Evolutionary conservation across 202 grass and related monocot species (phyloP).

Genomic region (Bolboschoenoplectus hybrid): DNA sequence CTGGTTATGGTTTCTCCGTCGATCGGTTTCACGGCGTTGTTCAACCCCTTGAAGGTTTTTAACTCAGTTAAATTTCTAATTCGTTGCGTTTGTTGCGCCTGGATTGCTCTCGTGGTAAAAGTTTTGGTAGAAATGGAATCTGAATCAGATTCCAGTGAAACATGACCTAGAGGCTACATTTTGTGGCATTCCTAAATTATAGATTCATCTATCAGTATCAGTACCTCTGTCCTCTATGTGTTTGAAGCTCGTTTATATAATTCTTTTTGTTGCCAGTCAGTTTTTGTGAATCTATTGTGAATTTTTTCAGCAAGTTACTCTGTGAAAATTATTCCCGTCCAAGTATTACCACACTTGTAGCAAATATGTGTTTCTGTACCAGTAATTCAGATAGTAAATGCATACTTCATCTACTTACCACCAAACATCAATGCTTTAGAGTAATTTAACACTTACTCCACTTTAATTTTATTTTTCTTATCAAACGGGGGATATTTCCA

Average conservation of each 20-base stretch:
- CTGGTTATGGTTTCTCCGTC: constrained; percentile 65
- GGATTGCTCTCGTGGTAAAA: neutral
- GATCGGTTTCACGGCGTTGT: constrained; percentile 62
- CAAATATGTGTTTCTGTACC: neutral
- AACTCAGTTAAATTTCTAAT: neutral
- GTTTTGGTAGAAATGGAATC: neutral
- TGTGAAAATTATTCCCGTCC: neutral
- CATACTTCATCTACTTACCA: neutral
- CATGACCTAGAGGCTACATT: neutral
- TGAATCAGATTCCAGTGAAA: neutral
- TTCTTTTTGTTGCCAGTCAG: neutral
- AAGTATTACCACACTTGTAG: neutral
- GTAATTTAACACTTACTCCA: too few species aligned
- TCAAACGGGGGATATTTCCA: neutral
- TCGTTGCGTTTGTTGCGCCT: neutral
- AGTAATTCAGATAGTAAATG: neutral
- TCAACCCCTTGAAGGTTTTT: constrained; percentile 40
- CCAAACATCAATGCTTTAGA: too few species aligned
- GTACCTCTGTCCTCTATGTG: neutral
- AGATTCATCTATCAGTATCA: neutral
- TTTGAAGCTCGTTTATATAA: neutral
- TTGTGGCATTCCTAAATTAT: neutral
- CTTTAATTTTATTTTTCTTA: too few species aligned
- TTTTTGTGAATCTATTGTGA: neutral
- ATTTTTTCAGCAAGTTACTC: neutral